phyloP scores from a whole-genome alignment of 176 grass and related monocot species.

The Poa pratensis region DNA sequence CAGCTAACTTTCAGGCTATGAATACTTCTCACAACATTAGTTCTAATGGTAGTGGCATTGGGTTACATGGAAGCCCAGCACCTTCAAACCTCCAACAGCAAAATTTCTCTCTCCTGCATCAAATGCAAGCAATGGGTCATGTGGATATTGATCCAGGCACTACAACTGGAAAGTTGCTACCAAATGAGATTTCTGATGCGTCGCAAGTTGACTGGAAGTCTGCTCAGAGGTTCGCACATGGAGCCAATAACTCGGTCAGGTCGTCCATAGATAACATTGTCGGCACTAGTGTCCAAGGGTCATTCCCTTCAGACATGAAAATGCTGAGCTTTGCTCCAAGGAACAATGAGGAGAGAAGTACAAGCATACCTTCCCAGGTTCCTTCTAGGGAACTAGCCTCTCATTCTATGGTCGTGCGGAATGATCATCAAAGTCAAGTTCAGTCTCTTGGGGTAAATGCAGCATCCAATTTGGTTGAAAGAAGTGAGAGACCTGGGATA shows the following conservation, averaged over 20 bases:
- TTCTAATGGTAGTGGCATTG: constrained; percentile 46
- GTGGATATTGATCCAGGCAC: constrained; percentile 65
- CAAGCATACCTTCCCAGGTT: constrained; percentile 47
- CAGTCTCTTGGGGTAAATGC: constrained; percentile 47
- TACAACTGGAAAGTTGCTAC: constrained; percentile 57
- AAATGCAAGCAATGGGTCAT: constrained; percentile 78
- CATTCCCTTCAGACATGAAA: constrained; percentile 72
- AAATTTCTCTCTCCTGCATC: constrained; percentile 78
- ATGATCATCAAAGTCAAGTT: constrained; percentile 58
- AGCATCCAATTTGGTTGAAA: constrained; percentile 53
- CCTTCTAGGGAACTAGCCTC: constrained; percentile 50
- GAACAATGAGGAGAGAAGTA: constrained; percentile 62
- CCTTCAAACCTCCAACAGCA: constrained; percentile 71
- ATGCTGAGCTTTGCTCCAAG: constrained; percentile 77
- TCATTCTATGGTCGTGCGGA: constrained; percentile 42
- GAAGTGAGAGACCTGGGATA: constrained; percentile 61
- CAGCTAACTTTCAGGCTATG: constrained; percentile 48
- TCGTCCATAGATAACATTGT: constrained; percentile 56
- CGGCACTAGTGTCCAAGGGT: constrained; percentile 45
- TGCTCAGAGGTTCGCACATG: constrained; percentile 65
- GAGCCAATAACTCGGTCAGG: constrained; percentile 46
- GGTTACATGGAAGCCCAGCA: constrained; percentile 62
- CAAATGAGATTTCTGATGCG: constrained; percentile 62
- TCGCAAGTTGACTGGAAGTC: constrained; percentile 68
- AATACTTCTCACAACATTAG: constrained; percentile 49